phyloP scores from a whole-genome alignment of 2,329 filamentous ascomycete species.

The Alternaria sp. region DNA sequence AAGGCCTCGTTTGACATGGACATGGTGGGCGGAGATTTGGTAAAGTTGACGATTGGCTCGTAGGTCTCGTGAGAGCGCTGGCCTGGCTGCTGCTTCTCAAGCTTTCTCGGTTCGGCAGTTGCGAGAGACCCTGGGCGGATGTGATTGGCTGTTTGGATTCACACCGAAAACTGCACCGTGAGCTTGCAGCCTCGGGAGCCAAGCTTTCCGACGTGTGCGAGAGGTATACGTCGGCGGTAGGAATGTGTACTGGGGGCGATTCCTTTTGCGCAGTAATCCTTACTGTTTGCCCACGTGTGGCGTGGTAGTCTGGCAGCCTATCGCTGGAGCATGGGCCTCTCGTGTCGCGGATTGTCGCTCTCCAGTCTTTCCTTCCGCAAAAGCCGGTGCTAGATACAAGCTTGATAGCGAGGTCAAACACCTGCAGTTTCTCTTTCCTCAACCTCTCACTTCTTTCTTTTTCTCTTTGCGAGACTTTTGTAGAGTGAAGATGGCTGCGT shows the following conservation, averaged over 20 bases:
- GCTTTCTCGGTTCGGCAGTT: constrained; percentile 27
- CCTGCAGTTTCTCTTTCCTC: background rate
- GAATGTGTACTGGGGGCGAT: background rate
- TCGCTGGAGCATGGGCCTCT: constrained; percentile 10
- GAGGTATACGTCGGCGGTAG: background rate
- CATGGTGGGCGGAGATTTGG: constrained; percentile 62
- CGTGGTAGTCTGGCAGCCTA: constrained; percentile 3
- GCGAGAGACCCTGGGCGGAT: constrained; percentile 11
- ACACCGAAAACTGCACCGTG: constrained; percentile 9
- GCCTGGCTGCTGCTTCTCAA: constrained; percentile 14
- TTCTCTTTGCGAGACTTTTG: background rate
- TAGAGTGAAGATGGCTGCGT: constrained; percentile 28
- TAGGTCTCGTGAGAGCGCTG: constrained; percentile 12
- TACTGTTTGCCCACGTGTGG: background rate
- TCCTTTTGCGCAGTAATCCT: background rate
- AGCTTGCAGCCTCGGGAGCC: background rate
- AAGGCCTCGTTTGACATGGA: constrained; percentile 92
- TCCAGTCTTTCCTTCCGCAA: constrained; percentile 20
- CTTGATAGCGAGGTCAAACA: constrained; percentile 2
- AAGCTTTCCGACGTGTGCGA: background rate
- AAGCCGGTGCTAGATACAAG: constrained; percentile 19
- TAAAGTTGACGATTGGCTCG: constrained; percentile 1
- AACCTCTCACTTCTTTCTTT: background rate
- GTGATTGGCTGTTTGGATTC: constrained; percentile 24
- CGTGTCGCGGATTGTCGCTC: constrained; percentile 9